These are phyloP conservation scores for Trypanosoma melophagium DNA, from an alignment of 208 protist species.

Conservation along the genomic window DNA sequence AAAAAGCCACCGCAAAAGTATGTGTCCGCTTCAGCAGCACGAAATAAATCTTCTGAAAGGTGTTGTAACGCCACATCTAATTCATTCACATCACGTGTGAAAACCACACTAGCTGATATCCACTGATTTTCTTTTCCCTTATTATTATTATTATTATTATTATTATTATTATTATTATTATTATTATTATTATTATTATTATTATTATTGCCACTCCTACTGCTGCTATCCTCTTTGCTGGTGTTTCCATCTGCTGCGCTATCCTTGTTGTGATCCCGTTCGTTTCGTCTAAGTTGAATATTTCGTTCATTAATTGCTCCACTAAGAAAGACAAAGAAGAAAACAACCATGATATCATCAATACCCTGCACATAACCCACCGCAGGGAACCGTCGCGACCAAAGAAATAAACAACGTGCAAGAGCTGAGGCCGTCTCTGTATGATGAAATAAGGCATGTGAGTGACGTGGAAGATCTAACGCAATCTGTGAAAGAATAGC, in stretches of 20 bases:
- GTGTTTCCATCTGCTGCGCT: background rate
- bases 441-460: slow-evolving; percentile 58
- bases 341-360: slow-evolving; percentile 92
- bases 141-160: background rate
- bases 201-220: background rate
- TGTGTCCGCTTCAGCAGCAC: slow-evolving; percentile 83
- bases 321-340: slow-evolving; percentile 90
- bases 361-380: slow-evolving; percentile 96
- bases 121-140: background rate
- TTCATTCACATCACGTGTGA: slow-evolving; percentile 10
- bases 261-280: background rate
- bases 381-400: slow-evolving; percentile 91
- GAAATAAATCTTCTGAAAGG: slow-evolving; percentile 17
- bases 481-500: slow-evolving; percentile 69
- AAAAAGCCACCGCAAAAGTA: slow-evolving; percentile 89
- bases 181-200: too few species aligned
- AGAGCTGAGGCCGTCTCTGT: slow-evolving; percentile 48
- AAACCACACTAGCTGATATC: slow-evolving; percentile 14
- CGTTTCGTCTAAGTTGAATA: background rate
- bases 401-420: slow-evolving; percentile 91
- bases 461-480: slow-evolving; percentile 76
- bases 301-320: slow-evolving; percentile 49
- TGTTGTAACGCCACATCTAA: background rate
- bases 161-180: background rate
- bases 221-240: too few species aligned